Evolutionary conservation across 2,329 filamentous ascomycete species (phyloP), one percentile per base, ranked within the genome.

Genomic region (Alternaria hordeiaustralica): DNA sequence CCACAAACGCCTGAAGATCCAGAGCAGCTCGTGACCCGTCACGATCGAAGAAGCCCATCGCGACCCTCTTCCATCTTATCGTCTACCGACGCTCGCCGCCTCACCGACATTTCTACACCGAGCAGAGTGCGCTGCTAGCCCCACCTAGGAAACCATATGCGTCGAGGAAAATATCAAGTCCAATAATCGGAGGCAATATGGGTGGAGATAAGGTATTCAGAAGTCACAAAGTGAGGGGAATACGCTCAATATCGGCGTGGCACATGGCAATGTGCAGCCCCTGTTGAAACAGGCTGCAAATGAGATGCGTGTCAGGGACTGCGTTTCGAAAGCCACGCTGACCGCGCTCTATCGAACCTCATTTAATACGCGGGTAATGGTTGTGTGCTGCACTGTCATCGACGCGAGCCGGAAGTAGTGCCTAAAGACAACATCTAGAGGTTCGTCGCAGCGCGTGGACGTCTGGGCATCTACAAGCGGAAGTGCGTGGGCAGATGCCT

Each of bases 101-200:
- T 74, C 73, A 76, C 74, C 74, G 74, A 76, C 73, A 75, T 75
- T 77, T 73, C 65, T 74, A 66, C 68, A 66, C 67, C 70, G 66
- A 62, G 62, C 59, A 60, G 44, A 63, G 20, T 55, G 53, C 57
- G 60, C 59, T 57, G 54, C 51, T 47, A 18, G 71, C 72, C 66
- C 72, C 70, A 69, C 67, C 60, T 30, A 44, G 50, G 36, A 62
- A 46, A 53, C 44, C n/a, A 60, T 44, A 36, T 45, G 55, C 58
- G 59, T 65, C 57, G 60, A 61, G 43, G 46, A 49, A 47, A 51
- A 63, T 54, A 43, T 57, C 43, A 61, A 33, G 28, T 54, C 33
- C 50, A 60, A 66, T 71, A 75, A 63, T 44, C 65, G 58, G 60
- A 62, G 65, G 71, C 66, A 67, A 71, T 74, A 74, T 67, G 59